These are phyloP conservation scores for Leishmania mexicana DNA, from an alignment of 208 protist genomes.

Conservation along the genomic window DNA sequence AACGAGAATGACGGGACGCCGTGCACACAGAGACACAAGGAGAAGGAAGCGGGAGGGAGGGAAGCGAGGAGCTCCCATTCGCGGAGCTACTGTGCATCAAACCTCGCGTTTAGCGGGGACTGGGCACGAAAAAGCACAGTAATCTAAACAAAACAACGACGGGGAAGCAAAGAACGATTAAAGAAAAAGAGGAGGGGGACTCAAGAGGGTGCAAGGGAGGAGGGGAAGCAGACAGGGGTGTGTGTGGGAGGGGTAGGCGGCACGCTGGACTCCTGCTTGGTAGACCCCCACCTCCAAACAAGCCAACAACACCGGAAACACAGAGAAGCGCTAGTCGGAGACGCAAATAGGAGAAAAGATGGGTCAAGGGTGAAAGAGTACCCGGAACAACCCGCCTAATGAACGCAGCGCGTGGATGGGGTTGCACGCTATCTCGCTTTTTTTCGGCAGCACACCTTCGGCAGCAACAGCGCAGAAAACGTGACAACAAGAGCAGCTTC, in stretches of 20 bases:
- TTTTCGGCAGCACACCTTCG: not conserved
- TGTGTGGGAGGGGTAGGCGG: not conserved
- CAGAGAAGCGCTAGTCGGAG: not conserved
- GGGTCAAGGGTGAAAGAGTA: not conserved
- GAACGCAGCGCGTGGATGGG: not conserved
- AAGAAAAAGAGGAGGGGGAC: not conserved
- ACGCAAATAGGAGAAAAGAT: not conserved
- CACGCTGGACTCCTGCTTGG: too few species aligned
- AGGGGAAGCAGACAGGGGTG: not conserved
- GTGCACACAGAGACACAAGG: not conserved
- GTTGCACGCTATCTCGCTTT: not conserved
- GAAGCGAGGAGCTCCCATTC: not conserved
- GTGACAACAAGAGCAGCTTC: not conserved
- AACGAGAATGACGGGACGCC: not conserved
- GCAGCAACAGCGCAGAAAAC: not conserved
- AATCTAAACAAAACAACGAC: not conserved
- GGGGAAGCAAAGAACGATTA: not conserved
- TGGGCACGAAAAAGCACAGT: not conserved
- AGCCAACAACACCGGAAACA: not conserved
- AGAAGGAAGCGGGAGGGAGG: too few species aligned
- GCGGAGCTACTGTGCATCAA: not conserved
- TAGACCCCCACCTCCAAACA: not conserved
- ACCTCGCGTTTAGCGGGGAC: not conserved
- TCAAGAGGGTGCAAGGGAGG: not conserved
- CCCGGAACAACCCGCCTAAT: not conserved